Conservation (phyloP, 139 green algal genomes). For the Tetratostichococcus sp. region DNA sequence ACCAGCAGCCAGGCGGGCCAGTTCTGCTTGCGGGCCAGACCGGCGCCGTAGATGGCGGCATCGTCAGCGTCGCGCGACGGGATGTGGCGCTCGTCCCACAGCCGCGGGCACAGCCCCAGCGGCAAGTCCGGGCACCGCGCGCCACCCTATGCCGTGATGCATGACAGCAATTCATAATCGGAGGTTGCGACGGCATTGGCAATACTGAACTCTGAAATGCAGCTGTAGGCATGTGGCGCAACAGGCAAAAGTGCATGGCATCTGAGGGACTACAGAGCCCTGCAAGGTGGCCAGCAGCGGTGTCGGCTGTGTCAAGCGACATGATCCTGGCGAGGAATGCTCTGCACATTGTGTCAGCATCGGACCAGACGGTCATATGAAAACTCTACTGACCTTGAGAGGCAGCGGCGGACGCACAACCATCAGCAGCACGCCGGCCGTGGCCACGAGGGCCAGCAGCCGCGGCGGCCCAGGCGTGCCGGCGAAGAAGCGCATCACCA, state of each 20-base stretch:
- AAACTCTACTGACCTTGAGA: too few species aligned
- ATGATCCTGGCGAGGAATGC: too few species aligned
- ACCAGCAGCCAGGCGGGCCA: slow-evolving; percentile 88
- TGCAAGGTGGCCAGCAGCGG: too few species aligned
- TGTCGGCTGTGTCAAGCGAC: too few species aligned
- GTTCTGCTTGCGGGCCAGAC: slow-evolving; percentile 55
- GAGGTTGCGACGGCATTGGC: too few species aligned
- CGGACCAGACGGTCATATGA: too few species aligned
- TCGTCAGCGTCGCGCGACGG: slow-evolving; percentile 81
- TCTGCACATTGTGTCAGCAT: background rate
- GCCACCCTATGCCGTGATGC: slow-evolving; percentile 39
- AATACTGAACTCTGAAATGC: too few species aligned
- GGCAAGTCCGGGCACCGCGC: slow-evolving; percentile 74
- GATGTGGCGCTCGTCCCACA: slow-evolving; percentile 87
- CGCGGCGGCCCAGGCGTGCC: slow-evolving; percentile 20
- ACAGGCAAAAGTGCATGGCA: too few species aligned
- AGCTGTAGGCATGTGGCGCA: too few species aligned
- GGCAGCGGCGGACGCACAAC: slow-evolving; percentile 77
- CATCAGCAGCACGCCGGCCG: slow-evolving; percentile 47
- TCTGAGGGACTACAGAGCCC: too few species aligned
- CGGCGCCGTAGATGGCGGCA: slow-evolving; percentile 70
- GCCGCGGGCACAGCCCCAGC: slow-evolving; percentile 72
- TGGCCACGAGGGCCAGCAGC: slow-evolving; percentile 25
- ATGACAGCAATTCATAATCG: background rate
- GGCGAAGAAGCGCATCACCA: slow-evolving; percentile 47